Conservation (phyloP, 2,329 filamentous ascomycete genomes). For the Byssothecium circinans region DNA sequence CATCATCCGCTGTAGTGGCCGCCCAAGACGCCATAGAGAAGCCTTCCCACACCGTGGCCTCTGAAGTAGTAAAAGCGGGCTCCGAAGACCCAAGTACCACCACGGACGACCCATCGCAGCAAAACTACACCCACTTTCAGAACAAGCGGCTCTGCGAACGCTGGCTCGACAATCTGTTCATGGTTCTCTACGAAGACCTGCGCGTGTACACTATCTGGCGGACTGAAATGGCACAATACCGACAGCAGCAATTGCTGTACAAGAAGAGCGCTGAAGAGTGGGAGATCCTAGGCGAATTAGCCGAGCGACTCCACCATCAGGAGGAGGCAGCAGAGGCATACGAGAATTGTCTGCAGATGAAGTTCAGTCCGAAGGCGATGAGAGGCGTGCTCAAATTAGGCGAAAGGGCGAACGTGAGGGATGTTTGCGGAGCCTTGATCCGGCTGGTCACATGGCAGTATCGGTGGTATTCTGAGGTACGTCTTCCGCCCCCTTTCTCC, state of each 20-base stretch:
- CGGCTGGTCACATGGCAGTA: conserved; percentile 97
- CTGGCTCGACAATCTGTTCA: conserved; percentile 98
- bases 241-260: conserved; percentile 90
- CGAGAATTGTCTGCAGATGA: conserved; percentile 78
- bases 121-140: conserved; percentile 86
- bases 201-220: conserved; percentile 99
- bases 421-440: conserved; percentile 83
- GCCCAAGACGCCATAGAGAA: conserved; percentile 64
- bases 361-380: conserved; percentile 92
- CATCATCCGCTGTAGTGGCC: conserved; percentile 28
- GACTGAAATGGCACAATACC: conserved; percentile 94
- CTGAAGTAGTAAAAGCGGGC: conserved; percentile 74
- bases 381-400: conserved; percentile 79
- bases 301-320: conserved; percentile 86
- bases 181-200: conserved; percentile 97
- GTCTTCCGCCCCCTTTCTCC: background rate
- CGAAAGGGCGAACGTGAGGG: conserved; percentile 73
- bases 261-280: conserved; percentile 97
- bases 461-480: conserved; percentile 93
- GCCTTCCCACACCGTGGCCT: conserved; percentile 76
- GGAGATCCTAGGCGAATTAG: conserved; percentile 94
- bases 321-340: conserved; percentile 95
- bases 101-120: conserved; percentile 58
- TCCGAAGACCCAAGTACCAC: conserved; percentile 57
- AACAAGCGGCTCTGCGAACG: conserved; percentile 97